Evolutionary conservation across 169 alveolate genomes (phyloP).

Genomic region (Plasmodium cynomolgi): DNA sequence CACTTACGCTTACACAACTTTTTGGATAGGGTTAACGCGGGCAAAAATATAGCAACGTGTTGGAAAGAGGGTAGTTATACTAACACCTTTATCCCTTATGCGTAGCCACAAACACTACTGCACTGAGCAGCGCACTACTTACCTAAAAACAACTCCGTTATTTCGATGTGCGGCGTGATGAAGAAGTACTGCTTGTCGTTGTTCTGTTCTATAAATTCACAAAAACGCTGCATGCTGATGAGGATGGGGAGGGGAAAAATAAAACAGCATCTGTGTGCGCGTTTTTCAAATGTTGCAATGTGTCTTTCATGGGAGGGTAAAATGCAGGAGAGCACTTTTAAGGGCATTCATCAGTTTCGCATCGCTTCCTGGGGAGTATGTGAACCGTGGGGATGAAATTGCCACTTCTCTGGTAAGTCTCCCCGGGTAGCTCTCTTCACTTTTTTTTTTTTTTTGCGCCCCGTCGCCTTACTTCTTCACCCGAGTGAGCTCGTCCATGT

Average conservation of each 20-base stretch:
- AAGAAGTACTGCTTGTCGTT: constrained; percentile 57
- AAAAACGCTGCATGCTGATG: constrained; percentile 46
- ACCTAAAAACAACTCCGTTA: constrained; percentile 70
- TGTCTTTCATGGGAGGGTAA: neutral
- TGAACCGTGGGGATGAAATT: neutral
- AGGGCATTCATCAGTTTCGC: neutral
- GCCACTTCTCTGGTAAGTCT: neutral
- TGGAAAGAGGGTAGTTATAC: neutral
- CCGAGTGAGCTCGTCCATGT: constrained; percentile 81
- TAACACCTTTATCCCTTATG: neutral
- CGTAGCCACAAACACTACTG: neutral
- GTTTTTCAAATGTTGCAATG: neutral
- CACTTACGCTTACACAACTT: neutral
- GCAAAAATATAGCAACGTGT: neutral
- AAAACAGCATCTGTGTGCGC: neutral
- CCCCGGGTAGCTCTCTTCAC: neutral
- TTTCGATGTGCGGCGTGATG: constrained; percentile 71
- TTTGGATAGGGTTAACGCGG: neutral
- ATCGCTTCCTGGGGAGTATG: neutral
- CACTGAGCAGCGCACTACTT: neutral
- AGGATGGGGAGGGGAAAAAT: neutral
- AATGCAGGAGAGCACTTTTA: neutral
- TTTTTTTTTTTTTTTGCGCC: neutral
- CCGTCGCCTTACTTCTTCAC: constrained; percentile 53
- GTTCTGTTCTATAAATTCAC: constrained; percentile 42